A percentile compares a stretch with the other conserved stretches of the same genome.
These are phyloP conservation scores for Daldinia decipiens DNA, from an alignment of 495 filamentous ascomycete genomes.

Conservation along the genomic window DNA sequence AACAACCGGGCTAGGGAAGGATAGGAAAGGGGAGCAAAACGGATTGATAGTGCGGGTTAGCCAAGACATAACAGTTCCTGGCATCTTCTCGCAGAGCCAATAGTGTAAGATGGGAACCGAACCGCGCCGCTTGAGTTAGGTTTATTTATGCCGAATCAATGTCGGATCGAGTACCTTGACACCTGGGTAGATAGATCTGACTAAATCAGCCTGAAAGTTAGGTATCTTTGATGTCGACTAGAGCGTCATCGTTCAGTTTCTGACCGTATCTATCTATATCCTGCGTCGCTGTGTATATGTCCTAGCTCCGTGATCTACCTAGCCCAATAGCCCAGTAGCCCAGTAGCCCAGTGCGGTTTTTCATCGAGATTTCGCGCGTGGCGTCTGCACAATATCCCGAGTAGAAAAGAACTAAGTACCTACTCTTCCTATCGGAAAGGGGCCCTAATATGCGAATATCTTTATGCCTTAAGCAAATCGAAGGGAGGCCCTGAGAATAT, in stretches of 20 bases:
- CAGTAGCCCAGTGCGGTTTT: slow-evolving; percentile 38
- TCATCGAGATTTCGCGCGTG: slow-evolving; percentile 46
- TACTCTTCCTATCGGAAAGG: slow-evolving; percentile 49
- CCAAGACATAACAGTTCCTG: slow-evolving; percentile 19
- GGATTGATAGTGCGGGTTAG: slow-evolving; percentile 18
- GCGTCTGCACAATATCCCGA: slow-evolving; percentile 50
- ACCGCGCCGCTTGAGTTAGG: not conserved
- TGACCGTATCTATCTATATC: slow-evolving; percentile 1
- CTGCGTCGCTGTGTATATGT: slow-evolving; percentile 21
- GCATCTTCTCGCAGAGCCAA: slow-evolving; percentile 20
- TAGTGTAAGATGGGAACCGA: slow-evolving; percentile 13
- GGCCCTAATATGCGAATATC: slow-evolving; percentile 46
- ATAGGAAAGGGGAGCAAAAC: slow-evolving; percentile 3
- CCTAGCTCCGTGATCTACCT: slow-evolving; percentile 40
- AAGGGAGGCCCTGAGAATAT: slow-evolving; percentile 34
- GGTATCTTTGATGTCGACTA: not conserved
- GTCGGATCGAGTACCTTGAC: not conserved
- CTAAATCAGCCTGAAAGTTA: slow-evolving; percentile 1
- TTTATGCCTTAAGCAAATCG: slow-evolving; percentile 38
- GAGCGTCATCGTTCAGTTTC: not conserved
- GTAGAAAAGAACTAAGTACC: slow-evolving; percentile 40
- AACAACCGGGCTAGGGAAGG: not conserved
- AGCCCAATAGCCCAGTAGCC: slow-evolving; percentile 40
- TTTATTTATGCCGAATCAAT: not conserved
- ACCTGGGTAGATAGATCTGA: not conserved